Percentiles rank a stretch among this genome's conserved stretches.
These are phyloP conservation scores for Decorospora gaudefroyi DNA, from an alignment of 2,329 filamentous ascomycete species.

Conservation along the genomic window DNA sequence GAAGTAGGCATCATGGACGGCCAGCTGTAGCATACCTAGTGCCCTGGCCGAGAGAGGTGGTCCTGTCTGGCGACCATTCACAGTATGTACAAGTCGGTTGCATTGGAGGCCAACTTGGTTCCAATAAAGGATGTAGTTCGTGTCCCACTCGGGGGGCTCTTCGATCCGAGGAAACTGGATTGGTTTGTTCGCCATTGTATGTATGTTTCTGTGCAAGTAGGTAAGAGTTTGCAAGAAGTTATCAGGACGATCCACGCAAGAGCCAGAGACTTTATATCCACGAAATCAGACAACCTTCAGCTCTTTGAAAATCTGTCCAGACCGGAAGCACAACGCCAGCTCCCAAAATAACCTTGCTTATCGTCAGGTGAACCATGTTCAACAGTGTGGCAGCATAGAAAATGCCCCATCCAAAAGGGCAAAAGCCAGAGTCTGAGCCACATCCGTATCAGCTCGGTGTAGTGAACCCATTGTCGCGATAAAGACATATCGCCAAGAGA, in stretches of 20 bases:
- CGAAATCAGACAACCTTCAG: not conserved
- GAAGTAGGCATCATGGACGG: constrained; percentile 36
- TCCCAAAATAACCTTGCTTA: not conserved
- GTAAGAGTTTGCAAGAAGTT: not conserved
- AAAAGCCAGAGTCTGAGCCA: constrained; percentile 8
- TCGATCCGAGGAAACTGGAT: constrained; percentile 17
- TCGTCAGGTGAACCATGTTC: constrained; percentile 3
- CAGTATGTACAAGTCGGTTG: constrained; percentile 18
- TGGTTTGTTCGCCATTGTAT: constrained; percentile 3
- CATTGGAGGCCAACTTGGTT: constrained; percentile 17
- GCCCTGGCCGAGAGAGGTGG: constrained; percentile 18
- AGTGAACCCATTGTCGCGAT: constrained; percentile 7
- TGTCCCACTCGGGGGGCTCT: constrained; percentile 15
- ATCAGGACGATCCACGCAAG: not conserved
- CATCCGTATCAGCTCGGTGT: constrained; percentile 1
- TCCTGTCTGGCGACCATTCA: constrained; percentile 17
- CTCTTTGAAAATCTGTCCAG: not conserved
- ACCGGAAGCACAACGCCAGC: not conserved
- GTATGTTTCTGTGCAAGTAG: not conserved
- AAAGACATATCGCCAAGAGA: not conserved
- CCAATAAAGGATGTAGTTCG: constrained; percentile 23
- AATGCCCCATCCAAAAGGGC: not conserved
- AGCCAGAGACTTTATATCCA: not conserved
- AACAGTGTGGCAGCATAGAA: not conserved
- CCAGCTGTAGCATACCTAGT: constrained; percentile 31